Percentiles rank a stretch among this genome's conserved stretches.
phyloP scores from a whole-genome alignment of 805 yeast genomes.

The Helenozyma rhizophorensis region DNA sequence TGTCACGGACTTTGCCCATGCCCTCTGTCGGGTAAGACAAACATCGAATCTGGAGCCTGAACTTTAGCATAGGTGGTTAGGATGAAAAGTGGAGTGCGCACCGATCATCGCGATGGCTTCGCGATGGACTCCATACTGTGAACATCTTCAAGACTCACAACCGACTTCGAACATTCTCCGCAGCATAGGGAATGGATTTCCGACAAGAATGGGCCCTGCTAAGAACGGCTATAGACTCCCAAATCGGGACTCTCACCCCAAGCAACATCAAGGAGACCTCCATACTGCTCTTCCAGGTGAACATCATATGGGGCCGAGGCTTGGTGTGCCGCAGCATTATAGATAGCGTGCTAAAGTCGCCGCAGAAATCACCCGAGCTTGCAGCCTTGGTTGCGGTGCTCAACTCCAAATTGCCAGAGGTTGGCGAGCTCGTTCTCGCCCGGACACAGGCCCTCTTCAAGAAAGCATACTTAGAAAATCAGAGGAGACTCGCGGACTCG shows the following conservation, averaged over 20 bases:
- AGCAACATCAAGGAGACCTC: conserved; percentile 47
- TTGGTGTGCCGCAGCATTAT: conserved; percentile 54
- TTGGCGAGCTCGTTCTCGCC: conserved; percentile 55
- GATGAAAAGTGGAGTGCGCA: no score
- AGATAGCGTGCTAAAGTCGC: conserved; percentile 45
- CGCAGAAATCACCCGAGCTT: conserved; percentile 41
- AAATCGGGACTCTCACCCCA: conserved; percentile 42
- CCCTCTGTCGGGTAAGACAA: no score
- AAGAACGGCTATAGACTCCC: conserved; percentile 43
- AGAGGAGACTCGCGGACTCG: conserved; percentile 36
- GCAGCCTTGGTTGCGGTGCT: conserved; percentile 57
- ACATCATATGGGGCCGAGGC: conserved; percentile 60
- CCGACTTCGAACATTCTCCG: no score
- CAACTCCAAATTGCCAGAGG: conserved; percentile 62
- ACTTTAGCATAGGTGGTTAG: no score
- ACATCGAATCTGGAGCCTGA: no score
- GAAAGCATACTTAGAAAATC: conserved; percentile 32
- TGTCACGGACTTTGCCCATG: conserved; percentile 7
- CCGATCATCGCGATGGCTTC: no score
- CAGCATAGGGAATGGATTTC: conserved; percentile 5
- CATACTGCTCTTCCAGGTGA: conserved; percentile 49
- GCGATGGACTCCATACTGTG: no score
- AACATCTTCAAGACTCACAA: no score
- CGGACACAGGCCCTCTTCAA: conserved; percentile 59
- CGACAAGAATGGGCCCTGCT: conserved; percentile 48